A percentile compares a stretch with the other conserved stretches of the same genome.
Evolutionary conservation across 2,329 filamentous ascomycete species (phyloP).

Genomic region (Talaromyces sp.): DNA sequence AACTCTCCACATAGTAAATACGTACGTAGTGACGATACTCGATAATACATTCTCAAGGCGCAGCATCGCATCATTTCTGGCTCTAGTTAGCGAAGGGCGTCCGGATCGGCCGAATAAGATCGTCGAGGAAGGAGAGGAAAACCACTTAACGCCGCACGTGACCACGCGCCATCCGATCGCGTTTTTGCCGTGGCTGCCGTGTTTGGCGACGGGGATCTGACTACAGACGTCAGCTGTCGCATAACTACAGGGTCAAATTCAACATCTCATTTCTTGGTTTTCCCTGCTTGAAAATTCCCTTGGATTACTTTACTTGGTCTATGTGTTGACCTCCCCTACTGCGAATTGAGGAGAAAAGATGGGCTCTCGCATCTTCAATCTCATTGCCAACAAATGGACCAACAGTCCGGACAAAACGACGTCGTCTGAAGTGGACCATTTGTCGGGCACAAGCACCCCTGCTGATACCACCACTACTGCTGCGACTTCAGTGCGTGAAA

Average conservation of each 20-base stretch:
- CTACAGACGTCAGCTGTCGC: background rate
- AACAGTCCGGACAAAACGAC: background rate
- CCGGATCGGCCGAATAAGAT: background rate
- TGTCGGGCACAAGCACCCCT: constrained; percentile 18
- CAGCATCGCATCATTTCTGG: background rate
- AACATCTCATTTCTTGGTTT: background rate
- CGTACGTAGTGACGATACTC: no score
- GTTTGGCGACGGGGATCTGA: background rate
- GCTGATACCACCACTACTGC: constrained; percentile 21
- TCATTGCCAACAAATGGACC: constrained; percentile 5
- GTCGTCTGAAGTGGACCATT: constrained; percentile 16
- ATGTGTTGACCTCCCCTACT: background rate
- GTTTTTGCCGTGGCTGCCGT: background rate
- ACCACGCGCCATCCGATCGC: constrained; percentile 1
- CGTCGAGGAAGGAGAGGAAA: background rate
- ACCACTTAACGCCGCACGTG: background rate
- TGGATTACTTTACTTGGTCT: background rate
- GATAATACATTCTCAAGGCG: background rate
- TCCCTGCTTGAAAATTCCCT: background rate
- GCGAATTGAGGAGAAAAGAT: background rate
- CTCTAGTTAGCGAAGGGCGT: background rate
- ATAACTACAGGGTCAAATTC: background rate
- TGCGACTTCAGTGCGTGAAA: constrained; percentile 19
- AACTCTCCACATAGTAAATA: background rate
- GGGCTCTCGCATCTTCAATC: constrained; percentile 4